Percentiles rank a stretch among this genome's conserved stretches.
phyloP scores from a whole-genome alignment of 441 rosid species.

The Euphorbia celastroides region DNA sequence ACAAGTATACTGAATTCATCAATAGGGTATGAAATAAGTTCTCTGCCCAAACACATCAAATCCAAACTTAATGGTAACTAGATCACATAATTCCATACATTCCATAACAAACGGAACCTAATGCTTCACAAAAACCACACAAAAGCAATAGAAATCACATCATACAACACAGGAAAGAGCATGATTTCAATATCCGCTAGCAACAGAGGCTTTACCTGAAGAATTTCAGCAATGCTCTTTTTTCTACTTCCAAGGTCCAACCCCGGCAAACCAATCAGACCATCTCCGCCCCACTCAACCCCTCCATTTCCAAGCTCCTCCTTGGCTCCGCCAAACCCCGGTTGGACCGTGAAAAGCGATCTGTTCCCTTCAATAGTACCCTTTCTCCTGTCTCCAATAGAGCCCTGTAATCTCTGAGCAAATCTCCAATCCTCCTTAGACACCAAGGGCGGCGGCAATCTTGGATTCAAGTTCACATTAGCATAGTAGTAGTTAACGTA shows the following conservation, averaged over 20 bases:
- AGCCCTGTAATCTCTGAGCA: slow-evolving; percentile 44
- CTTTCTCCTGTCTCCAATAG: slow-evolving; percentile 50
- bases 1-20: background rate
- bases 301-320: slow-evolving; percentile 34
- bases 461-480: slow-evolving; percentile 59
- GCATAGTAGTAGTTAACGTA: slow-evolving; percentile 57
- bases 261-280: slow-evolving; percentile 60
- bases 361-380: slow-evolving; percentile 28
- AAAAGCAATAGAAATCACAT: background rate
- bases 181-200: background rate
- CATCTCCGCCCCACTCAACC: slow-evolving; percentile 65
- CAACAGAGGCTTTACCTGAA: slow-evolving; percentile 46
- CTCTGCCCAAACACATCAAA: background rate
- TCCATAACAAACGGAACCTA: background rate
- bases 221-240: slow-evolving; percentile 57
- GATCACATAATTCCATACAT: background rate
- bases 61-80: background rate
- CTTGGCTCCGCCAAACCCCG: slow-evolving; percentile 43
- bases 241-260: slow-evolving; percentile 54
- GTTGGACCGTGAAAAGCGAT: slow-evolving; percentile 42
- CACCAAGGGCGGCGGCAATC: slow-evolving; percentile 63
- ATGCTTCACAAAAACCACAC: background rate
- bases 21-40: slow-evolving; percentile 2
- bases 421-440: slow-evolving; percentile 71
- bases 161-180: slow-evolving; percentile 1